These are phyloP conservation scores for Trichothecium sympodiale DNA, from an alignment of 2,329 filamentous ascomycete species.

Conservation along the genomic window DNA sequence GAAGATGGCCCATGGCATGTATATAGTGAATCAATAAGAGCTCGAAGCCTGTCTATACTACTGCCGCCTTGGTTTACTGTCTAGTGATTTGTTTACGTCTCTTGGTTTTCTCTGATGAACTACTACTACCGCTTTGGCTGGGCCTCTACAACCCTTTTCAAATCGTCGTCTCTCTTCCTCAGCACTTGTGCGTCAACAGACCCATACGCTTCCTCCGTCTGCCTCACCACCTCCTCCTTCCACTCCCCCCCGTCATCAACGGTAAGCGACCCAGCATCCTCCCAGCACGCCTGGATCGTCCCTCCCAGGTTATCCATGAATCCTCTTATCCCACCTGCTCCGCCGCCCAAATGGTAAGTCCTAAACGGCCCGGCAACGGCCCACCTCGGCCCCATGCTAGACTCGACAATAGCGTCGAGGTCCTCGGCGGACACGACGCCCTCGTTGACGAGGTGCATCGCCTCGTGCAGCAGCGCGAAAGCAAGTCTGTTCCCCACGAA, in stretches of 20 bases:
- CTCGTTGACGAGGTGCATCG: conserved; percentile 2
- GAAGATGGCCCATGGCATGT: too few relatives aligned
- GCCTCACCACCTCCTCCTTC: background rate
- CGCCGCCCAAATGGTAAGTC: conserved; percentile 12
- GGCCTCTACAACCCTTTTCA: background rate
- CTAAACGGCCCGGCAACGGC: conserved; percentile 12
- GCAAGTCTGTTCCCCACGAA: conserved; percentile 6
- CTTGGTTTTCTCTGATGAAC: too few relatives aligned
- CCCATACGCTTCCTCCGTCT: conserved; percentile 2
- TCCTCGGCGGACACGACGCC: conserved; percentile 16
- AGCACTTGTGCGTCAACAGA: background rate
- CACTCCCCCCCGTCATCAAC: background rate
- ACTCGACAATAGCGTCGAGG: conserved; percentile 15
- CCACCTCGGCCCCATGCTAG: conserved; percentile 11
- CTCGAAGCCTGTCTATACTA: too few relatives aligned
- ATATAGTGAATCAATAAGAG: too few relatives aligned
- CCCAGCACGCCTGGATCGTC: background rate
- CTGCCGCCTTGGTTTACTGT: too few relatives aligned
- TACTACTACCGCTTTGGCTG: too few relatives aligned
- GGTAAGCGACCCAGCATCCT: background rate
- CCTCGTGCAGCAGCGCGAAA: conserved; percentile 4
- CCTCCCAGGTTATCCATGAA: conserved; percentile 9
- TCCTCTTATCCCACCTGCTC: conserved; percentile 8
- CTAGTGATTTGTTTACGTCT: too few relatives aligned
- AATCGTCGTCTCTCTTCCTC: background rate